Evolutionary conservation across 1,284 basidiomycete genomes (phyloP), one percentile per base, ranked within the genome.

Genomic region (Sparassis latifolia): DNA sequence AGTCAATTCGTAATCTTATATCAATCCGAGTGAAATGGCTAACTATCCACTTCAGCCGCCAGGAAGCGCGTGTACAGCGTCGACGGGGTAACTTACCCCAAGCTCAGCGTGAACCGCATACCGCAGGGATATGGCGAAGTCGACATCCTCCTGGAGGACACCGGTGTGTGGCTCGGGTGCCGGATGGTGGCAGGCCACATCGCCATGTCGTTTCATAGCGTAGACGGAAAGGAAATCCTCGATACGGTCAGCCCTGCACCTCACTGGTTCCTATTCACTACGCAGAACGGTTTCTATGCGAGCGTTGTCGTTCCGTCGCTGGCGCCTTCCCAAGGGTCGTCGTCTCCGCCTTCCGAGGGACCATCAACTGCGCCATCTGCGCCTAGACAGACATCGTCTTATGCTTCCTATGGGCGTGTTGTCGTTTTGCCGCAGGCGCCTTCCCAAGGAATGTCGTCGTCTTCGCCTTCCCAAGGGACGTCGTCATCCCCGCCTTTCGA

Each of bases 111-210:
- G 2, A 43, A 55, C 10, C 43, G 60, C 28, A 59, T 75, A 4
- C 70, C 75, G 2, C 56, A 59, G 28, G 71, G 69, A 3, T 70
- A 66, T 44, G 63, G 60, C 35, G 66, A 69, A 42, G 58, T 76
- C 30, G 64, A 73, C 32, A 68, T 78, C 32, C 57, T 49, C 12
- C 47, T 78, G 7, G 55, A 66, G 32, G 74, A 75, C 42, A 65
- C 67, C 42, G 70, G 70, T 2, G 53, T 67, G 37, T 20, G 20
- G 20, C 20, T 20, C 20, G 56, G 70, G 12, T 66, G 66, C 47
- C 56, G 64, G 47, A 63, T 78, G 59, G 61, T 72, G 3, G 71
- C 73, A 0, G 77, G 76, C 0, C 62, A 66, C 12, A 56, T 76
- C 6, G 74, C 52, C 29, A 47, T 45, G 27, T 28, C 45, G 39